A percentile compares a stretch with the other conserved stretches of the same genome.
Evolutionary conservation across 306 rosid genomes (phyloP).

Genomic region (Gleditsia sinensis): DNA sequence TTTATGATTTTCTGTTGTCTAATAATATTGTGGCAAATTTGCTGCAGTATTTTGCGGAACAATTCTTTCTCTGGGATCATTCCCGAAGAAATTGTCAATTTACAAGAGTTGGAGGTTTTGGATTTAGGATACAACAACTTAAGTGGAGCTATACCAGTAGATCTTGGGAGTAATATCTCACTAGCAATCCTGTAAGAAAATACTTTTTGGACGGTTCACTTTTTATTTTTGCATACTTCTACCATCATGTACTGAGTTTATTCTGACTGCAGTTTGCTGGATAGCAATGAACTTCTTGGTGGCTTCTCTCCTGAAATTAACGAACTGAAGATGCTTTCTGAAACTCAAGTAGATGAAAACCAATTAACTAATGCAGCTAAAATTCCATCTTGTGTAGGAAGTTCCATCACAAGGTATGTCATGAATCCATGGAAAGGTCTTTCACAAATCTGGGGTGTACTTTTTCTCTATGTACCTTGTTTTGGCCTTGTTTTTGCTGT

Average conservation of each 20-base stretch:
- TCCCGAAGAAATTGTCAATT: conserved; percentile 59
- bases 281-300: conserved; percentile 70
- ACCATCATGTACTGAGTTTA: conserved; percentile 23
- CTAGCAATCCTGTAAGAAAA: conserved; percentile 73
- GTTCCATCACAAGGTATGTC: conserved; percentile 53
- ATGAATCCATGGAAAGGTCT: conserved; percentile 28
- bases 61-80: conserved; percentile 72
- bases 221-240: conserved; percentile 5
- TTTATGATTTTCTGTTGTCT: conserved; percentile 29
- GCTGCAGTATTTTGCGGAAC: conserved; percentile 78
- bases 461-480: background rate
- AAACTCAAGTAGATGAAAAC: conserved; percentile 75
- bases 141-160: conserved; percentile 62
- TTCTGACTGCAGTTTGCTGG: conserved; percentile 70
- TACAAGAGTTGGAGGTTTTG: conserved; percentile 82
- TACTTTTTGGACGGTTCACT: conserved; percentile 20
- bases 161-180: conserved; percentile 71
- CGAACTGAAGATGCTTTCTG: conserved; percentile 58
- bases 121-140: conserved; percentile 91
- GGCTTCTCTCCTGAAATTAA: conserved; percentile 65
- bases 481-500: conserved; percentile 5
- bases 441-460: conserved; percentile 3
- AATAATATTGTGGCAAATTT: conserved; percentile 20
- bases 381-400: conserved; percentile 48
- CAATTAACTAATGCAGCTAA: conserved; percentile 44